phyloP scores from a whole-genome alignment of 2,329 filamentous ascomycete genomes.

The Pseudogymnoascus sp. region DNA sequence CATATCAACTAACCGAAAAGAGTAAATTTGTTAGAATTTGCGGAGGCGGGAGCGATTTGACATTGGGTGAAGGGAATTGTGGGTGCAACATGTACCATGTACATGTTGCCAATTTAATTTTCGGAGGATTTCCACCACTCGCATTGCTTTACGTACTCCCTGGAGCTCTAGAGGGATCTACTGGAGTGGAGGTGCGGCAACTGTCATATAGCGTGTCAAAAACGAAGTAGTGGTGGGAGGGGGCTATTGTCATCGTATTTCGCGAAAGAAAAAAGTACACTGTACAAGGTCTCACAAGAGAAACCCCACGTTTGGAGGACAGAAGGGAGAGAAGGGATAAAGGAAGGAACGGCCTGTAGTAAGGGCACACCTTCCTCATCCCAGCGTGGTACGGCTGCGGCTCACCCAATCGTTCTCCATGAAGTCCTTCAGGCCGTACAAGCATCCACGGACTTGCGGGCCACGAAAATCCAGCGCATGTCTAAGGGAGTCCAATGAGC shows the following conservation, averaged over 20 bases:
- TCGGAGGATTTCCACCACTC: neutral
- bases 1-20: neutral
- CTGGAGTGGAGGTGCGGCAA: neutral
- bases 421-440: neutral
- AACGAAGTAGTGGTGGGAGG: too few species aligned
- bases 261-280: neutral
- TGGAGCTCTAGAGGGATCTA: neutral
- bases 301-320: neutral
- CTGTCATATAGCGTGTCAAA: neutral
- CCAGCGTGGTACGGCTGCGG: neutral
- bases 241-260: neutral
- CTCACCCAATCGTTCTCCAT: neutral
- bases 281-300: neutral
- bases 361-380: neutral
- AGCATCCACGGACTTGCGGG: neutral
- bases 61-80: constrained; percentile 10
- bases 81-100: neutral
- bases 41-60: constrained; percentile 2
- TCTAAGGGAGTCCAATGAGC: neutral
- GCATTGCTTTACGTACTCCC: neutral
- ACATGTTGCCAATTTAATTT: neutral
- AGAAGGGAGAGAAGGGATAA: neutral
- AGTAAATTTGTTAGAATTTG: neutral
- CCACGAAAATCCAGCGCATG: neutral
- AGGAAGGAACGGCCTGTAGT: neutral